phyloP scores from a whole-genome alignment of 2,329 filamentous ascomycete species.

The Trichoderma sp. region DNA sequence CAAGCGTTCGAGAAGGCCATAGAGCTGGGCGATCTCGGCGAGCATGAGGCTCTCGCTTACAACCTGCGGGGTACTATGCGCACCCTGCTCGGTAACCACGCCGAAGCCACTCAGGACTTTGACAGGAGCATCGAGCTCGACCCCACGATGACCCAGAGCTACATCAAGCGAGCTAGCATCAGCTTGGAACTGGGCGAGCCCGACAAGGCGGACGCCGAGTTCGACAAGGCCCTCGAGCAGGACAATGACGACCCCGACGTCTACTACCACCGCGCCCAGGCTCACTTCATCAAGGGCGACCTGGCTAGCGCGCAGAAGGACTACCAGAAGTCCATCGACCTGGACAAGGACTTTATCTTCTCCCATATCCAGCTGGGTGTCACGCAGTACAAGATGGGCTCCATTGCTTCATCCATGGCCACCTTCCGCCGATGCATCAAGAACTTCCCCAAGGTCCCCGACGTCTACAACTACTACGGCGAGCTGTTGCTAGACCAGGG shows the following conservation, averaged over 20 bases:
- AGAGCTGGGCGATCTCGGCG: constrained; percentile 75
- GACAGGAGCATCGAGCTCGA: constrained; percentile 92
- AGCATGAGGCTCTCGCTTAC: constrained; percentile 87
- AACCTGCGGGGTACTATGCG: constrained; percentile 97
- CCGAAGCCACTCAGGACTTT: constrained; percentile 78
- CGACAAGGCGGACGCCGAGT: constrained; percentile 84
- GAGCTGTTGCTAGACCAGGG: constrained; percentile 95
- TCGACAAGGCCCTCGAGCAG: constrained; percentile 79
- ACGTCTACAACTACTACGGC: constrained; percentile 99
- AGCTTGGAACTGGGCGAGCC: constrained; percentile 89
- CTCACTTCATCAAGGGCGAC: constrained; percentile 96
- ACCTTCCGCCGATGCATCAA: constrained; percentile 97
- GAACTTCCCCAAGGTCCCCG: constrained; percentile 94
- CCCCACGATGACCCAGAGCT: constrained; percentile 87
- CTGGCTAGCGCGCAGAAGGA: constrained; percentile 94
- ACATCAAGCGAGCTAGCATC: constrained; percentile 99
- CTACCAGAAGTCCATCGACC: constrained; percentile 98
- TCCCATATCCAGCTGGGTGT: constrained; percentile 99
- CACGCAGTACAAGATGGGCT: constrained; percentile 99
- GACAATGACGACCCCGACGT: constrained; percentile 92
- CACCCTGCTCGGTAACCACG: constrained; percentile 86
- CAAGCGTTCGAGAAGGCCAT: constrained; percentile 85
- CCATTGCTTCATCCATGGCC: constrained; percentile 95
- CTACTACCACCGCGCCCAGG: constrained; percentile 97
- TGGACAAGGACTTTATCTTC: constrained; percentile 96